Base-by-base conservation (phyloP, 345 rosid genomes). In the Zanthoxylum bungeanum region DNA sequence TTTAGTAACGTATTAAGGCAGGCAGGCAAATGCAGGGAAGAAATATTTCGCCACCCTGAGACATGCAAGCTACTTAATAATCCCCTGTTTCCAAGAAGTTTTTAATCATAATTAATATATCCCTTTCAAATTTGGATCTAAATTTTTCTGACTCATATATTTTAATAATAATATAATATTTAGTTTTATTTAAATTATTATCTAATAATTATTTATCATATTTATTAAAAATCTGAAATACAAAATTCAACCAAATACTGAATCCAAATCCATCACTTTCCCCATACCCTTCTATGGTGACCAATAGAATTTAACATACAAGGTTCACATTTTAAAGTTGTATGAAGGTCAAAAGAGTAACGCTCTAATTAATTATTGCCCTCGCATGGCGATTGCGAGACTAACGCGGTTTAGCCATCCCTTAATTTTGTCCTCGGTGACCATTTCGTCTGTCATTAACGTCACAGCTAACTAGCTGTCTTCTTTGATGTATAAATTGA, bases 391-490 rank as follows among this genome's bases (percentile, higher is more conserved):
- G 3, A 7, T 44, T 44, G 49, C 19, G 52, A 51, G 7, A 7
- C 8, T 14, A 16, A 36, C 71, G 71, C 60, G 60, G 71, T 36
- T 52, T 52, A 34, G 49, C 60, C 36, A 36, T 4, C 34, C 60
- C 46, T 24, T 28, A 6, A 66, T 34, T 34, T 12, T 64, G 68
- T 19, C 53, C 19, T 53, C 24, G 6, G 4, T 5, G 47, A 11
- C 12, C 9, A 33, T 39, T 3, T 14, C 59, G 9, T 24, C 4
- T 36, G 50, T 34, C 31, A 14, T 52, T 36, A 52, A 14, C 64
- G 28, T 69, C 24, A 69, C 72, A 69, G 11, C 72, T 21, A 40
- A 19, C 49, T 21, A 40, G 49, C 49, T 44, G 49, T 44, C 19
- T 44, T 47, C 12, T 31, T 68, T 1, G 2, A 19, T 39, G 17